Evolutionary conservation across 1,284 basidiomycete species (phyloP), one percentile per base, ranked within the genome.

Genomic region (Melampsora americana): DNA sequence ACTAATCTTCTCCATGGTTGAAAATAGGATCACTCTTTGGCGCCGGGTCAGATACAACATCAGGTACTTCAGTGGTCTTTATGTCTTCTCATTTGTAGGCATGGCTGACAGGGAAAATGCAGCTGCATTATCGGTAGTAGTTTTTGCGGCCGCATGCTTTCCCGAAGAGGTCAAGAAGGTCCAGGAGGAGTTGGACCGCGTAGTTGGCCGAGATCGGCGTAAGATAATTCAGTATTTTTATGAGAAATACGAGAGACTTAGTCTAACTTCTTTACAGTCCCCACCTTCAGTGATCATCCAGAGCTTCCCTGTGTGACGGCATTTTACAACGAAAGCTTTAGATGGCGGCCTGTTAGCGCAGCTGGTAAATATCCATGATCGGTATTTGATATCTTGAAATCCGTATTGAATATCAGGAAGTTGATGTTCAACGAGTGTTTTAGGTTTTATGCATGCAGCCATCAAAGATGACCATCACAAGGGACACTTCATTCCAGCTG

Each of bases 71-170:
- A 5, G n/a, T 16, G 2, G n/a, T 28, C 26, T 67, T 18, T 50
- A 32, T 28, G 20, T n/a, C 35, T 44, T 26, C 16, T 60, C 14
- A 28, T 23, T 65, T 11, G 32, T 4, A 3, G 18, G 14, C 66
- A 56, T 66, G 2, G 39, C 65, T 74, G 39, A 75, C 23, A 18
- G 50, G n/a, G 77, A 87, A 82, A 88, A 86, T 2, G 86, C 87
- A 0, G 85, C 86, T 9, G 89, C 86, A 0, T 87, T 90, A 62
- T 86, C 85, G 46, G 84, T 86, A 56, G 83, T 85, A 42, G 84
- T 87, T 30, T 86, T 91, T 85, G 89, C 89, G 0, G 87, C 90
- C 0, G 88, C 89, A 0, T 84, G 84, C 32, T 86, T 87, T 79
- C 89, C 89, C 0, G 85, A 87, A 6, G 84, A 86, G 2, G 88